These are phyloP conservation scores for Corchorus capsularis DNA, from an alignment of 345 rosid genomes.

Conservation along the genomic window DNA sequence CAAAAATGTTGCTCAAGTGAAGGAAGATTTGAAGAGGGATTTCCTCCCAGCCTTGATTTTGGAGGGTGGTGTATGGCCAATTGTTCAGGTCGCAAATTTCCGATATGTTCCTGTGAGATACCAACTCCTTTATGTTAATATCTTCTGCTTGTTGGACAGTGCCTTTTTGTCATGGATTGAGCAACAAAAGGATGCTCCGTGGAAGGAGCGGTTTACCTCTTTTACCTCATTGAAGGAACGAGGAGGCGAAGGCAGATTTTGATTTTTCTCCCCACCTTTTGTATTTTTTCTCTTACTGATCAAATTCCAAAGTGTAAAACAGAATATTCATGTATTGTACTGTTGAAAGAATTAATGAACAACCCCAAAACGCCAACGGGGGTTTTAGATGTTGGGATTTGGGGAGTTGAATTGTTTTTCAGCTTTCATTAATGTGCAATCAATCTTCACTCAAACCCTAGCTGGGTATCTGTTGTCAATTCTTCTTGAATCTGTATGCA, in stretches of 20 bases:
- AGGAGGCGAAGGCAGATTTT: constrained; percentile 50
- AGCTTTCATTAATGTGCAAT: not conserved
- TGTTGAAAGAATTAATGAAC: constrained; percentile 14
- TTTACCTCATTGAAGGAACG: constrained; percentile 54
- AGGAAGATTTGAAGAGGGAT: constrained; percentile 88
- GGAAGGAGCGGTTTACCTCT: constrained; percentile 83
- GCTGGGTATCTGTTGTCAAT: not conserved
- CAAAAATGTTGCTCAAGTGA: constrained; percentile 64
- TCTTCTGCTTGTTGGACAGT: constrained; percentile 88
- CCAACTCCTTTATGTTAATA: constrained; percentile 85
- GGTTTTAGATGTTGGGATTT: not conserved
- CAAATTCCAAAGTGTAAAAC: constrained; percentile 8
- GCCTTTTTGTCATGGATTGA: constrained; percentile 86
- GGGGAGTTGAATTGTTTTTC: not conserved
- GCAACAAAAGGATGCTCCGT: constrained; percentile 94
- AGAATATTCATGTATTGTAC: constrained; percentile 3
- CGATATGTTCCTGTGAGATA: constrained; percentile 79
- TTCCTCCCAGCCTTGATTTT: constrained; percentile 84
- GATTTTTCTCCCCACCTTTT: constrained; percentile 10
- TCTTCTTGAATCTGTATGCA: not conserved
- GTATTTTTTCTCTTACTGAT: constrained; percentile 3
- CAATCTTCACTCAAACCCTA: not conserved
- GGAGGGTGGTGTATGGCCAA: constrained; percentile 89
- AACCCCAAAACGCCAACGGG: constrained; percentile 7
- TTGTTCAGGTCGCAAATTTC: constrained; percentile 84